Base-by-base conservation (phyloP, 1,139 yeast genomes). In the Pichia sp. region DNA sequence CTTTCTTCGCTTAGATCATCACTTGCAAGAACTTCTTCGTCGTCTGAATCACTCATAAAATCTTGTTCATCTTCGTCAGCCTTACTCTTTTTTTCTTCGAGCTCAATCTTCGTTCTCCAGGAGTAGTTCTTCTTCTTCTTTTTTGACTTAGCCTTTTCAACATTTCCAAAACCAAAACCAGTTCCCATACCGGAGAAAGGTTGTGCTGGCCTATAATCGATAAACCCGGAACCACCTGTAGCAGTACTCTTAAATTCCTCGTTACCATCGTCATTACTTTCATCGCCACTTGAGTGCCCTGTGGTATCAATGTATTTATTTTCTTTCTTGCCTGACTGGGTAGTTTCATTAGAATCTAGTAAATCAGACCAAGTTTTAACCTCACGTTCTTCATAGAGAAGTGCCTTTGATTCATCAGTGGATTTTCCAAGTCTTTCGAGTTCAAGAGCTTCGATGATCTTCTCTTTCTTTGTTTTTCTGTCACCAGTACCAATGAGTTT, bases 381-480 rank as follows among this genome's bases (percentile, higher is more conserved):
- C 32, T 69, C 73, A 45, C 80, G 66, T 47, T 80, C 78, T 55
- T 83, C 93, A 50, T 83, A 86, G 27, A 85, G 60, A 16, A 84
- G 64, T 10, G 70, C 78, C 39, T 60, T 66, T 0, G 88, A 80
- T 24, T 63, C 60, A 2, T 78, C 91, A 52, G 73, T 74, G 3
- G 75, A 83, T 40, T 82, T 66, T 2, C 94, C 95, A 50, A 78
- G 79, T 43, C 69, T 68, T 52, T 86, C 96, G 30, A 82, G 60
- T 33, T 73, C 74, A 32, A 86, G 56, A 0, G 96, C 96, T 51
- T 85, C 94, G 10, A 71, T 62, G 59, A 85, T 72, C 45, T 73
- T 75, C 49, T 85, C 93, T 36, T 67, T 69, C 47, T 72, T 75
- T 1, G 95, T 83, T 44, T 74, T 79, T 45, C 70, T 73, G n/a